Base-by-base conservation (phyloP, 768 basidiomycete genomes). In the Xerocomellus amylosporus region DNA sequence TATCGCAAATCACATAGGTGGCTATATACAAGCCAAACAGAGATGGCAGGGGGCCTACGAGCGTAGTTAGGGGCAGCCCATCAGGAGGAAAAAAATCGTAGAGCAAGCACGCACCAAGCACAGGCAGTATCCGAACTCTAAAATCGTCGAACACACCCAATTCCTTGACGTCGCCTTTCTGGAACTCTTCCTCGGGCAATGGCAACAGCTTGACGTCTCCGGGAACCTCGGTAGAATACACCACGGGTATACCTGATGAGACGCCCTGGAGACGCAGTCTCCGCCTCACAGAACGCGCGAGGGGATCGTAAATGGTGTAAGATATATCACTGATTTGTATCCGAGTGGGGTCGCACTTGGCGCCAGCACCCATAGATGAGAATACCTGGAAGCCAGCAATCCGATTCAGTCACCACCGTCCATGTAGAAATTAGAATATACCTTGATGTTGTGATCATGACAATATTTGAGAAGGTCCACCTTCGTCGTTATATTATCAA, bases 401-500 rank as follows among this genome's bases (percentile, higher is more conserved):
- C 24, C 41, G 31, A 30, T 50, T 48, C 33, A 15, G 31, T 42
- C 24, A 24, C 33, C 15, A 2, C 5, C 8, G 7, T 31, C 10
- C 20, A 33, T 8, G 37, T 12, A 42, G 13, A 3, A 15, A 36
- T 0, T 1, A 38, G 43, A 12, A 46, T n/a, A 59, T 46, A 89
- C 92, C 76, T 90, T 93, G 70, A 98, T 84, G 17, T 77, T 67
- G 58, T 87, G 77, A 51, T 86, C 82, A 62, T 89, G 82, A 64
- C 96, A 99, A 70, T 95, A 88, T 53, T 89, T 85, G 8, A 99
- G 79, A 41, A 98, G 77, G 63, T 98, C 95, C 12, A 97, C 93
- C 69, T 99, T 98, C 0, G 96, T 96, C 44, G 89, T 82, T 58
- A 98, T 96, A 66, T 99, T 98, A 73, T 98, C 96, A 55, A 98